Evolutionary conservation across 2,329 filamentous ascomycete species (phyloP), one percentile per base, ranked within the genome.

Genomic region (Aspergillus fumigatus): DNA sequence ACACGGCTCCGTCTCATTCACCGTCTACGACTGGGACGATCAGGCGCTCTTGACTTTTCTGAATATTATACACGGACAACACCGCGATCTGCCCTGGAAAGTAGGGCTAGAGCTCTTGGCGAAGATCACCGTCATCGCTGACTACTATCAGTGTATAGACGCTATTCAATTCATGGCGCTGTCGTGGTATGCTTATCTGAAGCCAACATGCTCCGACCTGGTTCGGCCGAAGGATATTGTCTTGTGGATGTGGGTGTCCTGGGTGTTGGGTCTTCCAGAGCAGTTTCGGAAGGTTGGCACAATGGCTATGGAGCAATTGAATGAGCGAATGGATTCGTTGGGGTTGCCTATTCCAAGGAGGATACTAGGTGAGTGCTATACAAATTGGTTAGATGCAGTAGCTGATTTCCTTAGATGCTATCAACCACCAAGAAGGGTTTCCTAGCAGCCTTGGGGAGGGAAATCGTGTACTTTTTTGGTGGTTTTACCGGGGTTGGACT

Each of bases 11-110:
- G 43, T 61, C 45, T 51, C 55, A 21, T 47, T 65, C 21, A 40
- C 47, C 19, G 56, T 57, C 21, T 49, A 57, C 3, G n/a, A 48
- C 32, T 65, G 59, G 57, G 53, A 51, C 21, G 5, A 23, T 0
- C 41, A 59, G 17, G 55, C 55, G 4, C 41, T 59, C 5, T 27
- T 57, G 11, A 58, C 62, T 23, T 5, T 65, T 3, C 52, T 64
- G 5, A 48, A 25, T 3, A 41, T 53, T 11, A 52, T 64, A 5
- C 58, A 64, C 47, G 45, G 58, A 10, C 51, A 59, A 40, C 26
- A 52, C 14, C 19, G 53, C 23, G 11, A 52, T 3, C 19, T 65
- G 9, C 55, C 56, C 0, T 10, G 48, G 10, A 57, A 53, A 2
- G 11, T 62, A 6, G 49, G 51, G 8, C 21, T 61, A 27, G 48